These are phyloP conservation scores for rapeseed (Brassica napus) DNA, from an alignment of 345 rosid genomes.

Conservation along the genomic window Da-Ae NC_063434.1:452501-453000, in stretches of 20 bases:
- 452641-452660: not conserved
- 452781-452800: slow-evolving; percentile 24
- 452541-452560: not conserved
- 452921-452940: slow-evolving; percentile 23
- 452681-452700: too few relatives aligned
- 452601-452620: not conserved
- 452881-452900: not conserved
- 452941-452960: slow-evolving; percentile 9
- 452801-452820: slow-evolving; percentile 47
- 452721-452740: not conserved
- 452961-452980: slow-evolving; percentile 26
- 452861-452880: not conserved
- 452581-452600: not conserved
- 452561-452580: not conserved
- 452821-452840: slow-evolving; percentile 28
- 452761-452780: slow-evolving; percentile 43
- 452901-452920: slow-evolving; percentile 31
- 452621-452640: not conserved
- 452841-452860: not conserved
- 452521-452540: not conserved
- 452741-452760: not conserved
- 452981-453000: slow-evolving; percentile 5
- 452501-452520: not conserved
- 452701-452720: slow-evolving; percentile 26
- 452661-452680: not conserved